Percentiles rank a stretch among this genome's conserved stretches.
phyloP scores from a whole-genome alignment of 2,329 filamentous ascomycete species.

The Fusarium tupiense region DNA sequence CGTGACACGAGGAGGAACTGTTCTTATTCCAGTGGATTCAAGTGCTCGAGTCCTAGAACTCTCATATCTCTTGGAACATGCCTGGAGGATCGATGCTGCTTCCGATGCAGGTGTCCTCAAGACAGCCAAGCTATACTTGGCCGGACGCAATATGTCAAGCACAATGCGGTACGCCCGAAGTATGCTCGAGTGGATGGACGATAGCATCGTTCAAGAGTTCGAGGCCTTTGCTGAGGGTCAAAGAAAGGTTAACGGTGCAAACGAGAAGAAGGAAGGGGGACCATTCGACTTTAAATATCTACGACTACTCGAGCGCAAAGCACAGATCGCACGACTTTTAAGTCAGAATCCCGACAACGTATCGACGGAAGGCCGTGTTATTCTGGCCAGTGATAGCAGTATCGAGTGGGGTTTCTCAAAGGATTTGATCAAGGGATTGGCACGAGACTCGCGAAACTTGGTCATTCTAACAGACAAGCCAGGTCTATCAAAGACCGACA shows the following conservation, averaged over 20 bases:
- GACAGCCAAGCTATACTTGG: slow-evolving; percentile 76
- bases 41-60: slow-evolving; percentile 94
- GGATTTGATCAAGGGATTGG: slow-evolving; percentile 78
- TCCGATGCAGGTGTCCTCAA: slow-evolving; percentile 62
- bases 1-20: slow-evolving; percentile 84
- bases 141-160: slow-evolving; percentile 85
- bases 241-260: slow-evolving; percentile 56
- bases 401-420: slow-evolving; percentile 96
- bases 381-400: slow-evolving; percentile 89
- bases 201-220: slow-evolving; percentile 91
- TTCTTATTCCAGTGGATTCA: slow-evolving; percentile 93
- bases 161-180: slow-evolving; percentile 92
- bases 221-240: slow-evolving; percentile 73
- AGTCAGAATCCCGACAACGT: slow-evolving; percentile 57
- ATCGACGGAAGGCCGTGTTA: slow-evolving; percentile 70
- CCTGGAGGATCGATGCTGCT: slow-evolving; percentile 77
- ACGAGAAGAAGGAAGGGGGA: slow-evolving; percentile 66
- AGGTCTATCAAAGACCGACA: slow-evolving; percentile 50
- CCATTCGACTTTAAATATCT: slow-evolving; percentile 93
- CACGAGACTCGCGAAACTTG: slow-evolving; percentile 80
- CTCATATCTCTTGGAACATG: slow-evolving; percentile 90
- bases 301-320: slow-evolving; percentile 82
- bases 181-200: slow-evolving; percentile 99
- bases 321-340: slow-evolving; percentile 78
- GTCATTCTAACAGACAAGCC: slow-evolving; percentile 86